Evolutionary conservation across 495 filamentous ascomycete genomes (phyloP).

Genomic region (Thermothielavioides terrestris): DNA sequence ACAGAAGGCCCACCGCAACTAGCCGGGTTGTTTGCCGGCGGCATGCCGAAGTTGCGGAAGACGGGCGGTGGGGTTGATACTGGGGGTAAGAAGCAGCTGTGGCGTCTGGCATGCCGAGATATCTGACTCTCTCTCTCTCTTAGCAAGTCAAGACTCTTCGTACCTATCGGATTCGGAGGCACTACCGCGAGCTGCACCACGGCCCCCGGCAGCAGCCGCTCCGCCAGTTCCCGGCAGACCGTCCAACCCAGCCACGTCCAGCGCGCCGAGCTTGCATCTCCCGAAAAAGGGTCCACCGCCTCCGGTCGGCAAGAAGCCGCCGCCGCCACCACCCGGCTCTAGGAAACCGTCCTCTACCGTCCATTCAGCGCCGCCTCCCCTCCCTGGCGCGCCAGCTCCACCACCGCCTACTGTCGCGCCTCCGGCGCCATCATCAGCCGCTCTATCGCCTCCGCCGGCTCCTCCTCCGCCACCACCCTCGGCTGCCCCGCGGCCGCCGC

Average conservation of each 20-base stretch:
- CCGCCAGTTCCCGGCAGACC: slow-evolving; percentile 53
- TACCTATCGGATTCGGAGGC: slow-evolving; percentile 75
- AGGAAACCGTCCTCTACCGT: slow-evolving; percentile 54
- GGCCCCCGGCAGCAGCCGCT: slow-evolving; percentile 48
- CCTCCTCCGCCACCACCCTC: slow-evolving; percentile 44
- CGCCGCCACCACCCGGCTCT: slow-evolving; percentile 57
- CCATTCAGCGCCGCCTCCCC: slow-evolving; percentile 38
- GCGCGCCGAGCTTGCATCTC: slow-evolving; percentile 26
- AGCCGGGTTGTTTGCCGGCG: slow-evolving; percentile 82
- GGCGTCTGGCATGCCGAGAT: neutral
- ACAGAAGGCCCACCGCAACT: slow-evolving; percentile 66
- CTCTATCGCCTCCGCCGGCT: slow-evolving; percentile 44
- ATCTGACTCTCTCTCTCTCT: slow-evolving; percentile 19
- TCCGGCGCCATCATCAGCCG: slow-evolving; percentile 41
- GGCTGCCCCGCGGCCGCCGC: slow-evolving; percentile 43
- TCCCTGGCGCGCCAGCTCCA: slow-evolving; percentile 43
- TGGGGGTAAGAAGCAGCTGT: slow-evolving; percentile 46
- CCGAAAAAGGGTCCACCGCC: slow-evolving; percentile 41
- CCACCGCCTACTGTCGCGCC: slow-evolving; percentile 39
- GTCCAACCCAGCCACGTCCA: slow-evolving; percentile 21
- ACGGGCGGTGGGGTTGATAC: slow-evolving; percentile 80
- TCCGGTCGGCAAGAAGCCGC: slow-evolving; percentile 59
- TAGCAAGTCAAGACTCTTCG: slow-evolving; percentile 62
- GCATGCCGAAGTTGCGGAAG: slow-evolving; percentile 90
- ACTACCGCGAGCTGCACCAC: slow-evolving; percentile 54